Base-by-base conservation (phyloP, 371 early-diverging fungal genomes). In the Rhizopus stolonifer region DNA sequence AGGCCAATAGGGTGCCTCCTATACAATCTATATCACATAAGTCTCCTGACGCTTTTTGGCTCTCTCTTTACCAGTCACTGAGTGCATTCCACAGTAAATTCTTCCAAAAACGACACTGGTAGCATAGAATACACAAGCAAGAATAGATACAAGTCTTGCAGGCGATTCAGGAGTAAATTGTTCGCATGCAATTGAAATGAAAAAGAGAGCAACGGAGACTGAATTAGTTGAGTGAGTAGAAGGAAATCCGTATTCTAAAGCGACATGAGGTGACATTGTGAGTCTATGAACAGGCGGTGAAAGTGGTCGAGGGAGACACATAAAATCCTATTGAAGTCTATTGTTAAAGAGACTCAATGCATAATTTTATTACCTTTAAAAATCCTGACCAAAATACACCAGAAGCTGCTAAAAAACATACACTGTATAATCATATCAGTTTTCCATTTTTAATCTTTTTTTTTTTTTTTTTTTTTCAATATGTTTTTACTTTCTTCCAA, bases 181-280 rank as follows among this genome's bases (percentile, higher is more conserved):
- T 53, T 72, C 78, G 49, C 65, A 67, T 44, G 70, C 64, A 40
- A 77, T 70, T 8, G 84, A 72, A 23, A 83, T 70, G 21, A 85
- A 55, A 58, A 77, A 83, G n/a, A 85, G 64, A 1, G 88, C 83
- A 10, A 89, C 79, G 17, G 86, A 82, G 60, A 86, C 64, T 14
- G 90, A 85, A 73, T 88, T 88, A 42, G 86, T 78, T 0, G 89
- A 79, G 46, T 92, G 92, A 3, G 90, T 89, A 1, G 88, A 88
- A 18, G 92, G 92, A 56, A 89, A 88, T 22, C 92, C 92, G 63
- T 87, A 92, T 62, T 92, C 92, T 4, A 82, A 65, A 4, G 83
- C 80, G 32, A 80, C 79, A 10, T 81, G 77, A 33, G 69, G 70
- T 10, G 84, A 81, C 68, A 82, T 75, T 29, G 86, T 80, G 19